Conservation (phyloP, 495 filamentous ascomycete genomes). For the Aspergillus diversus region DNA sequence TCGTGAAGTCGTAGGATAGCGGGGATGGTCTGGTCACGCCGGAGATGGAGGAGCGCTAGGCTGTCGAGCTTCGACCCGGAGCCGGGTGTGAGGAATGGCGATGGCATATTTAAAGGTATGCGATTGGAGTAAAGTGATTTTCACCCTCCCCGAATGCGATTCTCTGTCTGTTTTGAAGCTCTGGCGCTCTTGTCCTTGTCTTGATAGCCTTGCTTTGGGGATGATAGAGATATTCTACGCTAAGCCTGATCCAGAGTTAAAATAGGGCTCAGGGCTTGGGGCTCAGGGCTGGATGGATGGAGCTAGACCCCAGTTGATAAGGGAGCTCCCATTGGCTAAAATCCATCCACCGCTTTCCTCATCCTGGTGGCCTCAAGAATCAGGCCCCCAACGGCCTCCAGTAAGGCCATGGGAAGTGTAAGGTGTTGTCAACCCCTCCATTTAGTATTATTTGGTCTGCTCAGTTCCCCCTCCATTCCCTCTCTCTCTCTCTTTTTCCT, state of each 20-base stretch:
- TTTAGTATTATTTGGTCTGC: conserved; percentile 4
- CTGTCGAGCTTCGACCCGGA: conserved; percentile 54
- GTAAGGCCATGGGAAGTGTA: not conserved
- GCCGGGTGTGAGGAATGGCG: conserved; percentile 74
- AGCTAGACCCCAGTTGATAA: conserved; percentile 1
- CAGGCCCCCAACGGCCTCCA: not conserved
- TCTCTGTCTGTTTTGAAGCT: conserved; percentile 14
- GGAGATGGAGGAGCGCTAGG: conserved; percentile 80
- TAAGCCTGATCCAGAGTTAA: conserved; percentile 23
- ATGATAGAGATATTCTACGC: conserved; percentile 22
- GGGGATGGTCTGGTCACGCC: conserved; percentile 78
- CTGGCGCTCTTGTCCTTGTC: conserved; percentile 14
- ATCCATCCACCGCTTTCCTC: not conserved
- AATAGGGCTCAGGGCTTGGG: conserved; percentile 45
- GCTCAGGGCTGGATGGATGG: conserved; percentile 24
- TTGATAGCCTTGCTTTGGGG: conserved; percentile 10
- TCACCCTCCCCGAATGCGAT: conserved; percentile 6
- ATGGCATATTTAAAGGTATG: conserved; percentile 42
- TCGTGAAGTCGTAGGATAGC: conserved; percentile 65
- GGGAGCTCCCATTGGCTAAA: conserved; percentile 20
- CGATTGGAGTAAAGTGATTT: not conserved
- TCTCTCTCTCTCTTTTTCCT: conserved; percentile 17
- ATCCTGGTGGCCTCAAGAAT: not conserved
- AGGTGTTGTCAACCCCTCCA: conserved; percentile 9
- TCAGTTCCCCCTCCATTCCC: conserved; percentile 5